These are phyloP conservation scores for Mycocentrospora acerina DNA, from an alignment of 2,329 filamentous ascomycete species.

Conservation along the genomic window DNA sequence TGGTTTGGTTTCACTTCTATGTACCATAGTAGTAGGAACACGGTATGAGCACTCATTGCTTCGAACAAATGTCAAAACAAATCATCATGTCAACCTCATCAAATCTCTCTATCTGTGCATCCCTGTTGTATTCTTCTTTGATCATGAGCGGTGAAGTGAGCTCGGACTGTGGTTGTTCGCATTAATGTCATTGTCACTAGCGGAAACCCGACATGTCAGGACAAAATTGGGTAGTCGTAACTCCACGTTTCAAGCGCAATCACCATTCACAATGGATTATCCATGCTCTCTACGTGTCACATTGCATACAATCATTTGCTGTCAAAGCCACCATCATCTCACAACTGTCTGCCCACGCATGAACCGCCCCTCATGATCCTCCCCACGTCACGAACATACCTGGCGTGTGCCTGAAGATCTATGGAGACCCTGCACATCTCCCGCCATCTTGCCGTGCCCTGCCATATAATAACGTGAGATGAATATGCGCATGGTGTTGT, in stretches of 20 bases:
- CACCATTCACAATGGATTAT: slow-evolving; percentile 9
- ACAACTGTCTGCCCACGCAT: slow-evolving; percentile 12
- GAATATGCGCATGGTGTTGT: not conserved
- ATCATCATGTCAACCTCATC: slow-evolving; percentile 20
- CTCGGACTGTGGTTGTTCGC: slow-evolving; percentile 8
- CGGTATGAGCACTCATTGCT: slow-evolving; percentile 24
- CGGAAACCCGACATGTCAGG: slow-evolving; percentile 24
- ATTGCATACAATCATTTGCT: too few species aligned
- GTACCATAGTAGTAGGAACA: slow-evolving; percentile 34
- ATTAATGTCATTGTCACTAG: slow-evolving; percentile 16
- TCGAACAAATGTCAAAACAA: slow-evolving; percentile 19
- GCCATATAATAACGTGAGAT: not conserved
- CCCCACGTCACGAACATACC: slow-evolving; percentile 3
- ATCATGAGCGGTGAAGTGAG: slow-evolving; percentile 10
- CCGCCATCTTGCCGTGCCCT: not conserved
- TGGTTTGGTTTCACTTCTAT: slow-evolving; percentile 17
- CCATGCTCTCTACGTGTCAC: slow-evolving; percentile 10
- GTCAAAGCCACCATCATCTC: not conserved
- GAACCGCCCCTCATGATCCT: slow-evolving; percentile 2
- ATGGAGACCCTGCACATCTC: slow-evolving; percentile 4
- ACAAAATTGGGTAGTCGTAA: slow-evolving; percentile 8
- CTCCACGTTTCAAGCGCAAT: slow-evolving; percentile 2
- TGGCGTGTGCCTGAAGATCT: slow-evolving; percentile 1
- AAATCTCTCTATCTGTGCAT: slow-evolving; percentile 9
- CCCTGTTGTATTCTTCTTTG: slow-evolving; percentile 11